These are phyloP conservation scores for Fusarium guadeloupense DNA, from an alignment of 2,329 filamentous ascomycete species.

Conservation along the genomic window DNA sequence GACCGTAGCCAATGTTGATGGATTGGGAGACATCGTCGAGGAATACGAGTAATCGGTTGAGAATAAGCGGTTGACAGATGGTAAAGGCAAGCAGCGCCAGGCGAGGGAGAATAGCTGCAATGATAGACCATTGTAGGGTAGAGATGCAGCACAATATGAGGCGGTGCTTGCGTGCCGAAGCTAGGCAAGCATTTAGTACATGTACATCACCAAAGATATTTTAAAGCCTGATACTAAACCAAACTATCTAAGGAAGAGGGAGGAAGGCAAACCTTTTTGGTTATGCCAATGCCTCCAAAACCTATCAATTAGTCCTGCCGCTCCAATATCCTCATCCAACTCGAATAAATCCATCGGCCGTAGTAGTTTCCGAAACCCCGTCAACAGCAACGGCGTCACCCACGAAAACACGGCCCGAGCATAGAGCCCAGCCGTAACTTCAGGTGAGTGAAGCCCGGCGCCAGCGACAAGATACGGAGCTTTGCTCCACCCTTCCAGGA, in stretches of 20 bases:
- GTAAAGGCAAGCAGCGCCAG: constrained; percentile 49
- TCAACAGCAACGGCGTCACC: constrained; percentile 50
- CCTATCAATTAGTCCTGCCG: constrained; percentile 42
- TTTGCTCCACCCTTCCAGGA: constrained; percentile 54
- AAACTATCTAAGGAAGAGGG: constrained; percentile 17
- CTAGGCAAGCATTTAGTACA: constrained; percentile 35
- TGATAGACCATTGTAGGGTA: constrained; percentile 44
- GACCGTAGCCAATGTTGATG: constrained; percentile 43
- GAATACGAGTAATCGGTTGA: constrained; percentile 48
- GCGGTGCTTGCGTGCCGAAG: constrained; percentile 31
- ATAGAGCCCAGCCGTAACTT: constrained; percentile 51
- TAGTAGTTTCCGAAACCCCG: constrained; percentile 49
- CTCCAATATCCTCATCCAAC: constrained; percentile 48
- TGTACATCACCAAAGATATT: constrained; percentile 20
- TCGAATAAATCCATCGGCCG: constrained; percentile 48
- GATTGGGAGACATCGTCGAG: constrained; percentile 41
- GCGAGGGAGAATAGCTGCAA: constrained; percentile 46
- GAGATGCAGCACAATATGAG: constrained; percentile 43
- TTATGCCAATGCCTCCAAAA: constrained; percentile 46
- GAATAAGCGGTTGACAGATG: constrained; percentile 50
- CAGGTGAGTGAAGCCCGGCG: constrained; percentile 47
- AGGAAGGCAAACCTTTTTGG: constrained; percentile 40
- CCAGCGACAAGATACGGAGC: constrained; percentile 43
- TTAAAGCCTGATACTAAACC: constrained; percentile 11
- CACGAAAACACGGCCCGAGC: constrained; percentile 52